Evolutionary conservation across 2,329 filamentous ascomycete species (phyloP).

Genomic region (Ascochyta pisi): DNA sequence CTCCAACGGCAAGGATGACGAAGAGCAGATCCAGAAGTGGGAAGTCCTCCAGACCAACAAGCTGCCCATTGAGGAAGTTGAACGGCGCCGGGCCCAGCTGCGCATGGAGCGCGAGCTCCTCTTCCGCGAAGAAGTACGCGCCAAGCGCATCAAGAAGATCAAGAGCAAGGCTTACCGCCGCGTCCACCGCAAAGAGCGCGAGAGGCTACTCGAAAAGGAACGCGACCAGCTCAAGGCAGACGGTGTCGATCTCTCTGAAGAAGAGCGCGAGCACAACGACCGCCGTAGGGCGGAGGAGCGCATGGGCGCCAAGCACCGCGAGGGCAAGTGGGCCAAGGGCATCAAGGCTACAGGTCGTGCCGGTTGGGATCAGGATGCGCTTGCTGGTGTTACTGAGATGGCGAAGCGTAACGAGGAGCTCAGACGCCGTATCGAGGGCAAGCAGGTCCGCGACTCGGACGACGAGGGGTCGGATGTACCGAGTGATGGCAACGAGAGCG

Average conservation of each 20-base stretch:
- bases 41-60: conserved; percentile 75
- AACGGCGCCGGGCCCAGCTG: conserved; percentile 74
- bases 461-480: conserved; percentile 54
- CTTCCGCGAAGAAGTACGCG: conserved; percentile 85
- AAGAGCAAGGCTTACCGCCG: conserved; percentile 96
- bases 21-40: conserved; percentile 71
- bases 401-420: conserved; percentile 83
- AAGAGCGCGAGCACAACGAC: conserved; percentile 71
- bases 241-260: conserved; percentile 67
- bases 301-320: conserved; percentile 83
- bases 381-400: conserved; percentile 79
- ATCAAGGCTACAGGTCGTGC: conserved; percentile 79
- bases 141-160: conserved; percentile 97
- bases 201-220: conserved; percentile 65
- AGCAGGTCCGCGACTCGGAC: conserved; percentile 59
- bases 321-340: conserved; percentile 92
- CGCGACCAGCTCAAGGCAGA: conserved; percentile 64
- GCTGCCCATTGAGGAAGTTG: conserved; percentile 74
- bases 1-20: conserved; percentile 64
- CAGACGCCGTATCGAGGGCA: conserved; percentile 78
- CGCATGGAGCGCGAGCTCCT: conserved; percentile 82
- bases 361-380: conserved; percentile 88
- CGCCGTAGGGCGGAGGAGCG: conserved; percentile 81
- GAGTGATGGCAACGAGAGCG: conserved; percentile 60
- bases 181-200: conserved; percentile 82